Evolutionary conservation across 2,329 filamentous ascomycete species (phyloP).

Genomic region (Trichophyton verrucosum): DNA sequence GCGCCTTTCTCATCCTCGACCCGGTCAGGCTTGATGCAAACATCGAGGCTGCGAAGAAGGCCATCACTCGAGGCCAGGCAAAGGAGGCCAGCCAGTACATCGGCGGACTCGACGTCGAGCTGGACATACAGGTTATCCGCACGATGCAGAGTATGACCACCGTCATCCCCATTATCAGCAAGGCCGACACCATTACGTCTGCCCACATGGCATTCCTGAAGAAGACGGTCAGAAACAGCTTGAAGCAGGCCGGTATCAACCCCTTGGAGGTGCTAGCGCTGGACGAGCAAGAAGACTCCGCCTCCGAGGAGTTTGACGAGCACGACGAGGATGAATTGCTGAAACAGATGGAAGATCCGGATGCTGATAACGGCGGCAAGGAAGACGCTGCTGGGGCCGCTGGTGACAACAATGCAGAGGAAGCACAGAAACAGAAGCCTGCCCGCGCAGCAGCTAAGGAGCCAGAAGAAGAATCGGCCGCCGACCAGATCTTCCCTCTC

Average conservation of each 20-base stretch:
- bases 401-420: not conserved
- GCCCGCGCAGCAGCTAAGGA: constrained; percentile 4
- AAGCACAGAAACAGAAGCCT: not conserved
- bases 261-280: constrained; percentile 76
- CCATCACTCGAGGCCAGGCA: constrained; percentile 37
- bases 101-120: constrained; percentile 69
- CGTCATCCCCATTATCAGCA: constrained; percentile 88
- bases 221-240: constrained; percentile 74
- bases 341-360: constrained; percentile 22
- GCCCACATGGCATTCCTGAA: constrained; percentile 89
- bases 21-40: constrained; percentile 75
- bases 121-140: constrained; percentile 82
- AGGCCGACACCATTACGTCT: constrained; percentile 92
- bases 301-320: constrained; percentile 35
- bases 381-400: not conserved
- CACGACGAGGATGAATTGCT: constrained; percentile 34
- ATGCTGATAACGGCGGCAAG: constrained; percentile 2
- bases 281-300: constrained; percentile 55
- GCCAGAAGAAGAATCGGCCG: constrained; percentile 19
- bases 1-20: constrained; percentile 83
- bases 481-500: constrained; percentile 61
- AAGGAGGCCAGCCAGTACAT: constrained; percentile 40
- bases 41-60: constrained; percentile 53
- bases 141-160: constrained; percentile 87
- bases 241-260: constrained; percentile 76